Percentiles rank a stretch among this genome's conserved stretches.
phyloP scores from a whole-genome alignment of 2,329 filamentous ascomycete species.

The Fusarium brachygibbosum region DNA sequence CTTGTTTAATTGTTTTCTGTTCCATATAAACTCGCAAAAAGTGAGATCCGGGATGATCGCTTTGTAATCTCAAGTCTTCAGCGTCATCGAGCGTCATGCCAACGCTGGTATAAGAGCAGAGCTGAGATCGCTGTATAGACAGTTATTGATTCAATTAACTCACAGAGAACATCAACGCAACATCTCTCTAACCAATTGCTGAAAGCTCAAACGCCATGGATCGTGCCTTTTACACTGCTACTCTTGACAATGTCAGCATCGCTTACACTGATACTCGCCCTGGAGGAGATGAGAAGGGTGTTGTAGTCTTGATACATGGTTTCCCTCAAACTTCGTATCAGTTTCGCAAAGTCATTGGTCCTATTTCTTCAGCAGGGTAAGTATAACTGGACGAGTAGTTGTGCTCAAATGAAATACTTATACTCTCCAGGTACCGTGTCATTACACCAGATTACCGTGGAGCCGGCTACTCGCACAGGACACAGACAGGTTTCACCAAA shows the following conservation, averaged over 20 bases:
- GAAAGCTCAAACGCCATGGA: neutral
- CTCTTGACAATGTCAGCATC: conserved; percentile 15
- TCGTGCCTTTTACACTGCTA: conserved; percentile 12
- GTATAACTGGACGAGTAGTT: accelerated
- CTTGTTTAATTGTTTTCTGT: neutral
- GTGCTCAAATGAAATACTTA: neutral
- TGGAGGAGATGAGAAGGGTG: conserved; percentile 1
- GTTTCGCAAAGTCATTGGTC: conserved; percentile 21
- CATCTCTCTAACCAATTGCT: neutral
- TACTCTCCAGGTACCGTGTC: conserved; percentile 3
- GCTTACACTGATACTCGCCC: conserved; percentile 22
- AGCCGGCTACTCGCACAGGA: conserved; percentile 18
- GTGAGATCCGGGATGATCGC: neutral
- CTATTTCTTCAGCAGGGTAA: conserved; percentile 10
- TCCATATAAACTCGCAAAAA: neutral
- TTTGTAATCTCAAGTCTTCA: conserved; percentile 26
- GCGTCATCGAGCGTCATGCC: conserved; percentile 31
- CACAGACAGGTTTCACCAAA: conserved; percentile 25
- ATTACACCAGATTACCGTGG: conserved; percentile 25
- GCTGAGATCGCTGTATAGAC: too few species aligned
- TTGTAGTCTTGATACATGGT: conserved; percentile 25
- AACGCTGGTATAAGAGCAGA: neutral
- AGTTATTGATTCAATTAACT: neutral
- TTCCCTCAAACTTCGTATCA: conserved; percentile 31
- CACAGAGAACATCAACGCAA: too few species aligned